phyloP scores from a whole-genome alignment of 2,329 filamentous ascomycete species.

The Aspergillus cejpii region DNA sequence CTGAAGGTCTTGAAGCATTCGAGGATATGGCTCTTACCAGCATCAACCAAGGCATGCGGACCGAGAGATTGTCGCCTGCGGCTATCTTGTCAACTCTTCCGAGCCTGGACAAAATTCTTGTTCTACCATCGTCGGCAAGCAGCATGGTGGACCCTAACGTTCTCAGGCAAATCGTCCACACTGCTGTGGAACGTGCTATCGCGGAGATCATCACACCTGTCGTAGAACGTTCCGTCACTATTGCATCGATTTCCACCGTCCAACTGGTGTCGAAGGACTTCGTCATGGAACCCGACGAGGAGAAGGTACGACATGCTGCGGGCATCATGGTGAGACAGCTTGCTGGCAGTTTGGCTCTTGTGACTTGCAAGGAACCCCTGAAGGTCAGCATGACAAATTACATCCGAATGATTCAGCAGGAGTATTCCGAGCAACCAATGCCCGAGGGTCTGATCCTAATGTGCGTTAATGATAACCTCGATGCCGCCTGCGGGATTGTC shows the following conservation, averaged over 20 bases:
- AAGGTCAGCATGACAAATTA: conserved; percentile 97
- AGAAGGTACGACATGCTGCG: conserved; percentile 75
- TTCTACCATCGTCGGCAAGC: conserved; percentile 69
- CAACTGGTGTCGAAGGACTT: conserved; percentile 97
- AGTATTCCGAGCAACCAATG: conserved; percentile 61
- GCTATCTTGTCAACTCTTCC: conserved; percentile 74
- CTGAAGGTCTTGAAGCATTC: conserved; percentile 70
- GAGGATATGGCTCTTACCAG: conserved; percentile 74
- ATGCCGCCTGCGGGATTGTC: conserved; percentile 85
- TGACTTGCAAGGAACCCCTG: conserved; percentile 97
- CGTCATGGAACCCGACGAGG: conserved; percentile 83
- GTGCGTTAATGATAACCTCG: conserved; percentile 97
- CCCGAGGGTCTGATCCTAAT: conserved; percentile 94
- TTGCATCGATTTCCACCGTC: conserved; percentile 91
- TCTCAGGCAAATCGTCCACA: conserved; percentile 67
- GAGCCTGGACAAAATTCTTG: conserved; percentile 70
- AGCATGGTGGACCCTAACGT: conserved; percentile 67
- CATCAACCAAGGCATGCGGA: conserved; percentile 60
- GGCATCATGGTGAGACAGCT: conserved; percentile 93
- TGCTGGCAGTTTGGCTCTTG: conserved; percentile 84
- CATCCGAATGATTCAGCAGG: conserved; percentile 72
- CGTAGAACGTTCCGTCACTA: conserved; percentile 94
- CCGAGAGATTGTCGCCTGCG: conserved; percentile 68
- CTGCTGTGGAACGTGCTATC: conserved; percentile 80
- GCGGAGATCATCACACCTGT: conserved; percentile 96